Conservation (phyloP, 2,329 filamentous ascomycete species). For the Massarina eburnea region DNA sequence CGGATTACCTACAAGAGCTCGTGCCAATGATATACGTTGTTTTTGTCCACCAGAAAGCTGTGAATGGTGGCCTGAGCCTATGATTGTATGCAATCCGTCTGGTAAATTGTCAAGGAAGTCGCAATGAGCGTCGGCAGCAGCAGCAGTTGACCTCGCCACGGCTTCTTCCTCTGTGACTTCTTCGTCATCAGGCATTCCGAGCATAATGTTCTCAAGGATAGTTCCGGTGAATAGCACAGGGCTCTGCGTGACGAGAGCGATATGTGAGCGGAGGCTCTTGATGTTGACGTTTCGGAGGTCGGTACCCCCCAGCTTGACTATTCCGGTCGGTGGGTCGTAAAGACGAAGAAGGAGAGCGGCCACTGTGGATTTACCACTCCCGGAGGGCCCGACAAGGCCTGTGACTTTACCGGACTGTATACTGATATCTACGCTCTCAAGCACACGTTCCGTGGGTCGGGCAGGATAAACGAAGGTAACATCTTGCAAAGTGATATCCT, state of each 20-base stretch:
- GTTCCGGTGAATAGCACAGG: slow-evolving; percentile 38
- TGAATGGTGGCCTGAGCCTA: slow-evolving; percentile 36
- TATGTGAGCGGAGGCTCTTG: slow-evolving; percentile 32
- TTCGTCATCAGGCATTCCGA: slow-evolving; percentile 27
- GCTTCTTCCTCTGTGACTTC: slow-evolving; percentile 40
- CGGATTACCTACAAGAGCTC: slow-evolving; percentile 38
- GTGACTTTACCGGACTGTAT: slow-evolving; percentile 47
- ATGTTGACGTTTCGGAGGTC: slow-evolving; percentile 33
- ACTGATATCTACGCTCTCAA: slow-evolving; percentile 41
- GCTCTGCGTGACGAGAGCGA: slow-evolving; percentile 39
- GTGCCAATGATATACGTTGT: slow-evolving; percentile 41
- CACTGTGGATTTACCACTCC: slow-evolving; percentile 49
- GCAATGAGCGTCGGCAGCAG: slow-evolving; percentile 59
- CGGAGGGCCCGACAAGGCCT: slow-evolving; percentile 49
- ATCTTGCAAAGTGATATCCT: slow-evolving; percentile 39
- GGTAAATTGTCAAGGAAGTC: slow-evolving; percentile 41
- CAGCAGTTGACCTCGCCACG: slow-evolving; percentile 48
- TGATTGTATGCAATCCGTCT: slow-evolving; percentile 35
- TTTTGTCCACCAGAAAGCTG: slow-evolving; percentile 43
- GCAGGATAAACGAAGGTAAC: slow-evolving; percentile 50
- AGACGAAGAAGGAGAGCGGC: slow-evolving; percentile 47
- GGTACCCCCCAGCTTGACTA: slow-evolving; percentile 27
- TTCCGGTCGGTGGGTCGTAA: slow-evolving; percentile 38
- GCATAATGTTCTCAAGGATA: slow-evolving; percentile 40
- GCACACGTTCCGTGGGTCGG: slow-evolving; percentile 43